Evolutionary conservation across 768 basidiomycete species (phyloP).

Genomic region (Gloeopeniophorella convolvens): DNA sequence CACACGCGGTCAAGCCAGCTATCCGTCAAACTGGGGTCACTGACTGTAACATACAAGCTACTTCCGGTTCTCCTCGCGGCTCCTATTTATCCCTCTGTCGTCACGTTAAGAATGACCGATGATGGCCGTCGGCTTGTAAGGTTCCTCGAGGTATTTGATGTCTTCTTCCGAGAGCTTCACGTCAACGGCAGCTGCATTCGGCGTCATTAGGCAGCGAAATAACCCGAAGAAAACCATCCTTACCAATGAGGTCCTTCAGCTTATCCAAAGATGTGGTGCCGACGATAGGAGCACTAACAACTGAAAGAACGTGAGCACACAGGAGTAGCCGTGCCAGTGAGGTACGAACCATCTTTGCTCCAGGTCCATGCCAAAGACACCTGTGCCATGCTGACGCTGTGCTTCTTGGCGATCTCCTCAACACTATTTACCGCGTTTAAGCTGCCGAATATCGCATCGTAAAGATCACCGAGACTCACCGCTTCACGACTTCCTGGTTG

Average conservation of each 20-base stretch:
- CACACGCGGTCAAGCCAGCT: no score
- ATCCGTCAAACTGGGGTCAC: no score
- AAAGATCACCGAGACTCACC: slow-evolving; percentile 2
- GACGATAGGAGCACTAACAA: slow-evolving; percentile 32
- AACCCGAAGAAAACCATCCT: neutral
- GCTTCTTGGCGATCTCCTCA: slow-evolving; percentile 33
- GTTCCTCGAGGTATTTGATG: slow-evolving; percentile 33
- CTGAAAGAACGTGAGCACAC: slow-evolving; percentile 1
- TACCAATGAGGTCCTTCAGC: slow-evolving; percentile 29
- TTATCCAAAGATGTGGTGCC: slow-evolving; percentile 31
- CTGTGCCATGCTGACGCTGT: slow-evolving; percentile 33
- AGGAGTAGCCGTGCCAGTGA: neutral
- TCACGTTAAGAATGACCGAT: slow-evolving; percentile 10
- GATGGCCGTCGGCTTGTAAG: slow-evolving; percentile 27
- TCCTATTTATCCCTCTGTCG: no score
- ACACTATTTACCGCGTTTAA: slow-evolving; percentile 18
- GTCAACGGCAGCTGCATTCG: slow-evolving; percentile 26
- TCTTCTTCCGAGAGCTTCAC: slow-evolving; percentile 37
- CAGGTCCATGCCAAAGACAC: slow-evolving; percentile 33
- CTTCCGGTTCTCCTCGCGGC: no score
- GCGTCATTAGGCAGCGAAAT: neutral
- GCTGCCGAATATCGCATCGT: neutral
- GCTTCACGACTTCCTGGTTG: slow-evolving; percentile 8
- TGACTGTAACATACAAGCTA: no score
- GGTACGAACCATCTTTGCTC: slow-evolving; percentile 23